Conservation (phyloP, 2,329 filamentous ascomycete genomes). For the Botrytis pseudocinerea region DNA sequence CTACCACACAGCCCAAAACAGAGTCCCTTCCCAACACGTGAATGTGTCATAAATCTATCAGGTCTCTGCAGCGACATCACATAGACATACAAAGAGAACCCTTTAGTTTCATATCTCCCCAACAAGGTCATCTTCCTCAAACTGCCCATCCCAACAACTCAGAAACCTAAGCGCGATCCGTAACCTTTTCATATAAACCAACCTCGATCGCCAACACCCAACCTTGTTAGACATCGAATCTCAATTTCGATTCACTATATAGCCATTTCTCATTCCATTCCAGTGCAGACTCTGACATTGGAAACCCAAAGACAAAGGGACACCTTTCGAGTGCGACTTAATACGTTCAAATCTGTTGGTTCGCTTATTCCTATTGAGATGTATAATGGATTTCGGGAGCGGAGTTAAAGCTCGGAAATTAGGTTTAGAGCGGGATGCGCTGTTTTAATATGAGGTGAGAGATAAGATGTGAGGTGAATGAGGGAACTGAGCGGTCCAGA, state of each 20-base stretch:
- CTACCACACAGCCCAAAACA: not conserved
- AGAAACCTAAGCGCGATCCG: not conserved
- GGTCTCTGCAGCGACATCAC: not conserved
- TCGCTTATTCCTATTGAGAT: not conserved
- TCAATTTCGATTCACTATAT: not conserved
- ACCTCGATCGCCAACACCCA: not conserved
- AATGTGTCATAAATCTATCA: not conserved
- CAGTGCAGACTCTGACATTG: not conserved
- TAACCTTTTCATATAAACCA: not conserved
- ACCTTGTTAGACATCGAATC: not conserved
- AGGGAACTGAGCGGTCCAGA: not conserved
- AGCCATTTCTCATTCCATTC: not conserved
- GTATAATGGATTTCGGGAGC: not conserved
- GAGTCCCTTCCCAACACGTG: fast-evolving
- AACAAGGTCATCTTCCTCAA: not conserved
- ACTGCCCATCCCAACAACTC: not conserved
- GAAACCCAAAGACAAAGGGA: not conserved
- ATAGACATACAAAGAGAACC: not conserved
- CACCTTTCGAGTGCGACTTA: not conserved
- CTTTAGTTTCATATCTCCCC: not conserved
- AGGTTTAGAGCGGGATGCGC: not conserved
- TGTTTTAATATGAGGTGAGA: not conserved
- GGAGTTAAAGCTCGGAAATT: not conserved
- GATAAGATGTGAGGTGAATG: not conserved
- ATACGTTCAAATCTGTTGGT: no score